phyloP scores from a whole-genome alignment of 163 green algal genomes.

The Prototheca wickerhamii region DNA sequence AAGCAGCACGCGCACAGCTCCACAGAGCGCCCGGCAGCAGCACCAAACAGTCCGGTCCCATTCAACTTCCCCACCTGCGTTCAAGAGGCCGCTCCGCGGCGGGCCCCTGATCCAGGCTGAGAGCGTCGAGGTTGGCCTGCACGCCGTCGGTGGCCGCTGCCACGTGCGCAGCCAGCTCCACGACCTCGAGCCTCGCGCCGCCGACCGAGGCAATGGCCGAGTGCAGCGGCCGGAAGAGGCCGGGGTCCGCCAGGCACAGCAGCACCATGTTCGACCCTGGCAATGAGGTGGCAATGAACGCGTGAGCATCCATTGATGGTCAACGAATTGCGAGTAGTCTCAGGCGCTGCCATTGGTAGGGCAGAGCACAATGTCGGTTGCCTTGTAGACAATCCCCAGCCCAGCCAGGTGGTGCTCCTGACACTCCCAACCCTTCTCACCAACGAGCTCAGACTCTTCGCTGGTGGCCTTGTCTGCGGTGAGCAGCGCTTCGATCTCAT shows the following conservation, averaged over 20 bases:
- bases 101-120: conserved; percentile 4
- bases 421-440: conserved; percentile 15
- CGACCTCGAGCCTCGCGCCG: conserved; percentile 70
- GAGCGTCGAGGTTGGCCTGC: conserved; percentile 1
- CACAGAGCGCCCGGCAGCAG: too few relatives aligned
- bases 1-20: too few relatives aligned
- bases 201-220: conserved; percentile 35
- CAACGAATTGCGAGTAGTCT: too few relatives aligned
- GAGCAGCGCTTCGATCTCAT: conserved; percentile 43
- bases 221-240: conserved; percentile 76
- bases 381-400: too few relatives aligned
- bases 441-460: conserved; percentile 36
- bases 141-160: conserved; percentile 12
- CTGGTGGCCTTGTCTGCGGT: conserved; percentile 21
- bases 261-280: conserved; percentile 18
- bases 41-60: too few relatives aligned
- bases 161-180: conserved; percentile 37
- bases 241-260: conserved; percentile 72
- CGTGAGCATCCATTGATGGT: too few relatives aligned
- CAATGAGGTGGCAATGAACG: conserved; percentile 1
- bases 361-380: too few relatives aligned
- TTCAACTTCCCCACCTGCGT: too few relatives aligned
- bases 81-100: too few relatives aligned
- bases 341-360: too few relatives aligned
- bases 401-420: conserved; percentile 12